These are phyloP conservation scores for Sphaerulina vaccinii DNA, from an alignment of 2,329 filamentous ascomycete species.

Conservation along the genomic window DNA sequence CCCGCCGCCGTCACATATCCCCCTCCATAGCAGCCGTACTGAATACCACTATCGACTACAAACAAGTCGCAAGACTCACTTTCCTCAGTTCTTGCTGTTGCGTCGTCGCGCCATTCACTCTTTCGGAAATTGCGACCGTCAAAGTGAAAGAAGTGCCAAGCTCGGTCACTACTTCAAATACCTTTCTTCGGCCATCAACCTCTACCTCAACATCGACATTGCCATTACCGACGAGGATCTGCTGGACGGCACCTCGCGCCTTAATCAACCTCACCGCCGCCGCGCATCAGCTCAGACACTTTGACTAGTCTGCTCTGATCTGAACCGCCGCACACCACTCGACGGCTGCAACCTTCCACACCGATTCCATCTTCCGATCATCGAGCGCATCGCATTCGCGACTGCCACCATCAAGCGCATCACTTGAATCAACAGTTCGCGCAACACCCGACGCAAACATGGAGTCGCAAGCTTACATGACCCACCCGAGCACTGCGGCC, in stretches of 20 bases:
- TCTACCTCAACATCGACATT: constrained; percentile 3
- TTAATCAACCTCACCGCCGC: constrained; percentile 8
- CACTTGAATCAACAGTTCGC: constrained; percentile 1
- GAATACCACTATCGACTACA: constrained; percentile 2
- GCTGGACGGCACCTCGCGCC: constrained; percentile 18
- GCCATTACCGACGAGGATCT: constrained; percentile 18
- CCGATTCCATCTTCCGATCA: background rate
- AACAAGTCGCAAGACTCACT: constrained; percentile 7
- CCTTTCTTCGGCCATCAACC: constrained; percentile 2
- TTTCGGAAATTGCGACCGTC: constrained; percentile 13
- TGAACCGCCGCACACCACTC: constrained; percentile 14
- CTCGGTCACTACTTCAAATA: constrained; percentile 7
- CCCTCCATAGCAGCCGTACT: constrained; percentile 17
- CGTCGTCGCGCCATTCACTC: constrained; percentile 12
- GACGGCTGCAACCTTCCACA: constrained; percentile 6
- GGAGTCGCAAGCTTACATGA: constrained; percentile 70
- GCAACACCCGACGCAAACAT: constrained; percentile 52
- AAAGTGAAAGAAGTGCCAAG: constrained; percentile 12
- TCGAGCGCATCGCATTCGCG: constrained; percentile 2
- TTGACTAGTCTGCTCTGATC: constrained; percentile 24
- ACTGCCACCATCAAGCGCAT: constrained; percentile 2
- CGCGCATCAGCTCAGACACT: constrained; percentile 23
- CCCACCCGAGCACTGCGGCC: constrained; percentile 84
- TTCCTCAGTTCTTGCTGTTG: constrained; percentile 11
- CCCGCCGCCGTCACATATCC: constrained; percentile 6